phyloP scores from a whole-genome alignment of 345 rosid genomes.

The Aquilaria sinensis region DNA sequence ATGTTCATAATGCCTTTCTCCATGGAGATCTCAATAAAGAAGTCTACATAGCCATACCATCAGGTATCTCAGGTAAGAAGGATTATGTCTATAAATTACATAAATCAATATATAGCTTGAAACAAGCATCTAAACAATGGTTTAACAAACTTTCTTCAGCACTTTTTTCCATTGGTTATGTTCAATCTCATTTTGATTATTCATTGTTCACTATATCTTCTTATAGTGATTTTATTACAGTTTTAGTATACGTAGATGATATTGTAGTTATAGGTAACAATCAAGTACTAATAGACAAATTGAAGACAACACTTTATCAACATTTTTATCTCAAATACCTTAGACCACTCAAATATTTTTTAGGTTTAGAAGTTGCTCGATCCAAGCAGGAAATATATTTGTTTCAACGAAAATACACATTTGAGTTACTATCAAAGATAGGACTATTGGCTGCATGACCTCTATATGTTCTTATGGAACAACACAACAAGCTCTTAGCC shows the following conservation, averaged over 20 bases:
- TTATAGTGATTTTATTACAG: not conserved
- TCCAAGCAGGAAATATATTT: not conserved
- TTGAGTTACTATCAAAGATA: not conserved
- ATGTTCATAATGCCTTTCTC: conserved; percentile 8
- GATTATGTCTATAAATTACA: not conserved
- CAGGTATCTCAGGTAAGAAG: not conserved
- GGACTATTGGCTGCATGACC: not conserved
- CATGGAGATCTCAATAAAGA: not conserved
- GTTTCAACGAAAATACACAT: not conserved
- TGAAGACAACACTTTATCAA: not conserved
- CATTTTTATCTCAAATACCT: conserved; percentile 10
- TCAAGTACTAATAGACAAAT: not conserved
- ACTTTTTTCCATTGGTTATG: not conserved
- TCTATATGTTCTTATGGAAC: not conserved
- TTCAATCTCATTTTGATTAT: not conserved
- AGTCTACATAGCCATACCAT: not conserved
- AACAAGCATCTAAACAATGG: conserved; percentile 7
- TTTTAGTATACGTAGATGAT: conserved; percentile 13
- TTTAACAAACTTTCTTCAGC: conserved; percentile 3
- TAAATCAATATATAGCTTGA: conserved; percentile 1
- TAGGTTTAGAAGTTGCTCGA: not conserved
- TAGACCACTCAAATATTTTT: not conserved
- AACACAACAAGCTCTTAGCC: not conserved
- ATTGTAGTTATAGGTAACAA: conserved; percentile 1
- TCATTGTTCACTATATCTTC: not conserved